phyloP scores from a whole-genome alignment of 1,139 yeast genomes.

The Debaryomycetaceae sp. region DNA sequence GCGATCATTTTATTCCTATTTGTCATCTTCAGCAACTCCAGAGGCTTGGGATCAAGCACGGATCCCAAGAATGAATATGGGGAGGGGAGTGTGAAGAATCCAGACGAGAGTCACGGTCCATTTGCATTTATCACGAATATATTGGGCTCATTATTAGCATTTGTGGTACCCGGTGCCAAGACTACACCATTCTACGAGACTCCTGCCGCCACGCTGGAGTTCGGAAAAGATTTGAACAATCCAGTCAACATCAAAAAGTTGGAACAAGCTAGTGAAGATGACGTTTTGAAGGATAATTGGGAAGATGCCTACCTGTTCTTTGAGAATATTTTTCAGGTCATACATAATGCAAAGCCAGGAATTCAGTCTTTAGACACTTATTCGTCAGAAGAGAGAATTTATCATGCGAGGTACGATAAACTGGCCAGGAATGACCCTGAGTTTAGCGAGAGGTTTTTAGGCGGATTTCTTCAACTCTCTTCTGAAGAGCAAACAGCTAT shows the following conservation, averaged over 20 bases:
- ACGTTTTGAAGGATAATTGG: conserved; percentile 11
- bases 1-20: conserved; percentile 6
- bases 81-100: not conserved
- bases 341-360: conserved; percentile 38
- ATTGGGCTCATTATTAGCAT: not conserved
- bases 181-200: not conserved
- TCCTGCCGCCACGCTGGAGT: not conserved
- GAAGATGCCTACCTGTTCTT: conserved; percentile 29
- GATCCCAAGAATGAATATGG: not conserved
- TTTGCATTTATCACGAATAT: not conserved
- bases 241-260: not conserved
- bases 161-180: not conserved
- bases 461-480: conserved; percentile 51
- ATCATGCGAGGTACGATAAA: conserved; percentile 49
- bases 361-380: conserved; percentile 32
- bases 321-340: conserved; percentile 30
- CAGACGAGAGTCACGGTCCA: not conserved
- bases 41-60: conserved; percentile 27
- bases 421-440: conserved; percentile 18
- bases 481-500: conserved; percentile 44
- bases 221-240: not conserved
- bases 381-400: conserved; percentile 36
- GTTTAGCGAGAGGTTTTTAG: conserved; percentile 46
- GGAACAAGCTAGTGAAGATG: conserved; percentile 5
- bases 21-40: conserved; percentile 40